Evolutionary conservation across 345 rosid species (phyloP), one percentile per base, ranked within the genome.

Genomic region (Brassica carinata): DNA sequence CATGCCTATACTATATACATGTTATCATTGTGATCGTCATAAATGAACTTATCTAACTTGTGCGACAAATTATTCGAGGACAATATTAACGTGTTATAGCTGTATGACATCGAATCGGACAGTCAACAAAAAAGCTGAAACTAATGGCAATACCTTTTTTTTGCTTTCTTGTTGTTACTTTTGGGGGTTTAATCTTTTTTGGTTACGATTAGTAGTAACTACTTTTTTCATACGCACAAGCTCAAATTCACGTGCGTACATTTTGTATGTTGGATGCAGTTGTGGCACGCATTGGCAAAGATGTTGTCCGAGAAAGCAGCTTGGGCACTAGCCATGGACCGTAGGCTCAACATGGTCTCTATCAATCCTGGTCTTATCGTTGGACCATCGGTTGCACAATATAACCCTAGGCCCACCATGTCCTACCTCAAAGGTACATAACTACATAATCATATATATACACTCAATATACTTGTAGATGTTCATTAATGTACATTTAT

Each of bases 251-350:
- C 67, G 75, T 62, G 71, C 3, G 13, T 63, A 14, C 65, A 38
- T 71, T 17, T 65, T 72, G 53, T 48, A 27, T 69, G 18, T 75
- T 15, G 68, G 72, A 18, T 80, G 38, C 88, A 94, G 98, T 76
- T 94, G 68, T 94, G 98, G 98, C 82, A 94, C 65, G 96, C 96
- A 2, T 76, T 92, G 62, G 89, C 96, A 15, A 92, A 94, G 85
- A 92, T 94, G 59, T 84, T 85, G n/a, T 86, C 97, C 0, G 98
- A 94, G 66, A 87, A 91, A 79, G 95, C 97, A 30, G 98, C 98
- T 2, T 94, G 98, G 97, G 98, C 97, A 30, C 78, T 94, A 63
- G 97, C 97, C 38, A 92, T 89, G 97, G 98, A 92, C 74, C 86
- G 98, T 5, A 83, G 76, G 84, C 86, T 94, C 2, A 87, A 89